These are phyloP conservation scores for Cladophialophora yegresii DNA, from an alignment of 2,329 filamentous ascomycete species.

Conservation along the genomic window DNA sequence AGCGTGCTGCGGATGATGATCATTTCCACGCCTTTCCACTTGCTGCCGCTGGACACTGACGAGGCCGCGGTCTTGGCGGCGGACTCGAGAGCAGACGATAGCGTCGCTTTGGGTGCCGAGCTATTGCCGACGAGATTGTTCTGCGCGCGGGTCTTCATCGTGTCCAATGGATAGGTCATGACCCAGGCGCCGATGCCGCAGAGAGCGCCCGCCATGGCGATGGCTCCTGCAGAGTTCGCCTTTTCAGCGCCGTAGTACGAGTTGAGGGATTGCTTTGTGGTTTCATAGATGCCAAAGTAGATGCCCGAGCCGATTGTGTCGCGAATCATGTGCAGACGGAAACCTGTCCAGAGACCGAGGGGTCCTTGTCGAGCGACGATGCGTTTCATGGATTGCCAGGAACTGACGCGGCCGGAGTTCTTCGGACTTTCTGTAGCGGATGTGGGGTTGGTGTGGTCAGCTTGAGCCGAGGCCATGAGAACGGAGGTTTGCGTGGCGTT, in stretches of 20 bases:
- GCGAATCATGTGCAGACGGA: slow-evolving; percentile 48
- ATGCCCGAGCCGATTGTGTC: slow-evolving; percentile 51
- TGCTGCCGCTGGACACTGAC: slow-evolving; percentile 47
- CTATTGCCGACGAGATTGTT: slow-evolving; percentile 46
- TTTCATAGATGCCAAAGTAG: slow-evolving; percentile 53
- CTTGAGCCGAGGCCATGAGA: slow-evolving; percentile 41
- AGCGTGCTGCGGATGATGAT: slow-evolving; percentile 50
- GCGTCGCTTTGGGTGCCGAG: not conserved
- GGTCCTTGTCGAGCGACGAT: slow-evolving; percentile 49
- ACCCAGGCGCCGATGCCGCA: slow-evolving; percentile 53
- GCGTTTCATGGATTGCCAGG: slow-evolving; percentile 47
- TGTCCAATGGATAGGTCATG: slow-evolving; percentile 52
- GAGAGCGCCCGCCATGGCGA: slow-evolving; percentile 50
- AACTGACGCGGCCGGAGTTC: slow-evolving; percentile 45
- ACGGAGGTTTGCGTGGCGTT: slow-evolving; percentile 54
- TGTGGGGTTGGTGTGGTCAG: slow-evolving; percentile 11
- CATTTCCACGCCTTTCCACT: slow-evolving; percentile 53
- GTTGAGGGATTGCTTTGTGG: slow-evolving; percentile 50
- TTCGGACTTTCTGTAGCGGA: slow-evolving; percentile 16
- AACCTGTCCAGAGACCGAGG: slow-evolving; percentile 50
- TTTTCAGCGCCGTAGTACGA: slow-evolving; percentile 48
- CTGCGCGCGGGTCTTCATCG: slow-evolving; percentile 53
- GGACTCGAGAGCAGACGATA: slow-evolving; percentile 13
- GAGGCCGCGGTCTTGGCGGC: slow-evolving; percentile 24
- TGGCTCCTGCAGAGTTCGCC: slow-evolving; percentile 46